Evolutionary conservation across 257 asterid species (phyloP).

Genomic region (Scutellaria minor): DNA sequence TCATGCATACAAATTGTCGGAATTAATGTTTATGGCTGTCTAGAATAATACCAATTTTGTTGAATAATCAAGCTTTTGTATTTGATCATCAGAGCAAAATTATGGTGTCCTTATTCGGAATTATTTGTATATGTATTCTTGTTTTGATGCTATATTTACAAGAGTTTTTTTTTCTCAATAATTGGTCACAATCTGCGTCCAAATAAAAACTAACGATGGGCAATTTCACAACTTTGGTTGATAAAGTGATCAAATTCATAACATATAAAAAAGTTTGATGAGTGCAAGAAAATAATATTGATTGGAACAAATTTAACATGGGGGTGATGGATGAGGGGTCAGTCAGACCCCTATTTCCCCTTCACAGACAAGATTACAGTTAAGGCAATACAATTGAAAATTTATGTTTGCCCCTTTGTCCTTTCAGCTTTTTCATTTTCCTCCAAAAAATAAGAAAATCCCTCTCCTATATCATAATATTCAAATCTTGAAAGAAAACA

Average conservation of each 20-base stretch:
- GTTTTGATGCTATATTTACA: background rate
- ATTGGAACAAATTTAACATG: slow-evolving; percentile 8
- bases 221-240: background rate
- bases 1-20: slow-evolving; percentile 41
- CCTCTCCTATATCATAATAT: no score
- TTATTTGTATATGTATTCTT: background rate
- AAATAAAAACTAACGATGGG: no score
- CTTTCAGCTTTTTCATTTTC: background rate
- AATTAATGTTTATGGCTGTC: slow-evolving; percentile 6
- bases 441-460: no score
- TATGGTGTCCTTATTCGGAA: background rate
- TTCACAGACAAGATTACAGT: slow-evolving; percentile 21
- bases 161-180: background rate
- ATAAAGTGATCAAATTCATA: background rate
- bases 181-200: background rate
- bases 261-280: background rate
- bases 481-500: no score
- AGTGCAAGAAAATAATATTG: slow-evolving; percentile 3
- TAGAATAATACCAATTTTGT: background rate
- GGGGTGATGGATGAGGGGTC: background rate
- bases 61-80: background rate
- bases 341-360: background rate
- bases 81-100: background rate
- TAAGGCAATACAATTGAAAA: slow-evolving; percentile 22
- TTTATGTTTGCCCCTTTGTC: slow-evolving; percentile 11